phyloP scores from a whole-genome alignment of 345 rosid species.

The Citrus cavaleriei region DNA sequence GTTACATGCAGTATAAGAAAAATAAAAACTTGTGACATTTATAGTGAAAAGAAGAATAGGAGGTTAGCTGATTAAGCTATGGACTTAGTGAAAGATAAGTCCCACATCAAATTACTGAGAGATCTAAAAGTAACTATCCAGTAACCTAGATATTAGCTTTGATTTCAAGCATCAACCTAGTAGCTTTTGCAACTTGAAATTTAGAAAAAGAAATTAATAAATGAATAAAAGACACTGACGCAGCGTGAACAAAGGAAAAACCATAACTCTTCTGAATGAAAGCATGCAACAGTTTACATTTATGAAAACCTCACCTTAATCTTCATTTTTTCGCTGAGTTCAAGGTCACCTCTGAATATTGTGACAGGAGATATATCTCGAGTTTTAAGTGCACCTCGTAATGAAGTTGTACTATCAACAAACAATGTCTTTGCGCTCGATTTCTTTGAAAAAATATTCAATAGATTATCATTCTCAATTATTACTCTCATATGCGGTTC shows the following conservation, averaged over 20 bases:
- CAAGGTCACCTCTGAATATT: conserved; percentile 82
- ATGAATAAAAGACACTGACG: neutral
- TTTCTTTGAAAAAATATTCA: conserved; percentile 60
- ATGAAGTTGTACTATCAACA: conserved; percentile 67
- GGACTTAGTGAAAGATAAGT: neutral
- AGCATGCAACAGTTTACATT: neutral
- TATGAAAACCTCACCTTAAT: conserved; percentile 61
- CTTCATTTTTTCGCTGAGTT: conserved; percentile 63
- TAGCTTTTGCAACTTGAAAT: neutral
- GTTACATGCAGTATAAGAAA: neutral
- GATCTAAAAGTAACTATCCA: neutral
- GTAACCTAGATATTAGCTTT: neutral
- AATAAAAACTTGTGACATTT: neutral
- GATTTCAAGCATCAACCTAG: neutral
- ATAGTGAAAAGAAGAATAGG: neutral
- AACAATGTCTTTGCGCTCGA: conserved; percentile 49
- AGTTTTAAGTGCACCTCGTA: conserved; percentile 77
- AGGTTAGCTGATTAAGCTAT: neutral
- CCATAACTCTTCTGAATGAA: neutral
- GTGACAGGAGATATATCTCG: conserved; percentile 75
- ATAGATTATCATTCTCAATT: conserved; percentile 69
- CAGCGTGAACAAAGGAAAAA: neutral
- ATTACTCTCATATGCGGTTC: conserved; percentile 38
- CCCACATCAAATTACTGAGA: neutral
- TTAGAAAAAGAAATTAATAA: neutral